phyloP scores from a whole-genome alignment of 169 alveolate species.

The Eimeria maxima region DNA sequence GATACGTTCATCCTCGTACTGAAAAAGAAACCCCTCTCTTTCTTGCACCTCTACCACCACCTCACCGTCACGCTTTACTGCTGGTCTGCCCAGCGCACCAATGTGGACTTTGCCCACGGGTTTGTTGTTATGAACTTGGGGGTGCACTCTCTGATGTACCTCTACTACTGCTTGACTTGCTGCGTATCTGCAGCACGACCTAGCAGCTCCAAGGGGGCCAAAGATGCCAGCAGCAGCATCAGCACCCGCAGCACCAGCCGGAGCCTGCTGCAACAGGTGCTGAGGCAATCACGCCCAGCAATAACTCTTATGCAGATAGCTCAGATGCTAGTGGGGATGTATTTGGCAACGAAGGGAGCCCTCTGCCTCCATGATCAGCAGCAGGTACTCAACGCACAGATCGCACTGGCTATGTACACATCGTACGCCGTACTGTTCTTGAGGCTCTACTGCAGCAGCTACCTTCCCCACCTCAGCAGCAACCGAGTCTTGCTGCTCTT shows the following conservation, averaged over 20 bases:
- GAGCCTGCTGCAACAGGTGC: constrained; percentile 45
- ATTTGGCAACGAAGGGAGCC: constrained; percentile 68
- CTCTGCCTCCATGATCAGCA: constrained; percentile 15
- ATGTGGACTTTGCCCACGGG: constrained; percentile 88
- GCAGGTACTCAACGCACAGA: constrained; percentile 60
- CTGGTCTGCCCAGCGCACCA: constrained; percentile 87
- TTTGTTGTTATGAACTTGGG: constrained; percentile 87
- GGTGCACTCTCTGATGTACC: constrained; percentile 88
- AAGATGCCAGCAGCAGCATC: neutral
- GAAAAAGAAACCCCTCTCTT: constrained; percentile 86
- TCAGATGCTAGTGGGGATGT: constrained; percentile 82
- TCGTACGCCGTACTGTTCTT: constrained; percentile 81
- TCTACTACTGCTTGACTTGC: constrained; percentile 86
- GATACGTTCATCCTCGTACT: constrained; percentile 86
- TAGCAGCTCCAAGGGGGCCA: constrained; percentile 25
- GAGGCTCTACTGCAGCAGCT: constrained; percentile 82
- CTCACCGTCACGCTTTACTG: constrained; percentile 88
- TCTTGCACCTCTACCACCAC: constrained; percentile 89
- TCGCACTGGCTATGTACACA: constrained; percentile 81
- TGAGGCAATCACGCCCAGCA: constrained; percentile 71
- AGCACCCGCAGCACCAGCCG: constrained; percentile 27
- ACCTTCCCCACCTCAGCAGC: constrained; percentile 77
- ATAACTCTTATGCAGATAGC: constrained; percentile 76
- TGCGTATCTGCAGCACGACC: constrained; percentile 67
- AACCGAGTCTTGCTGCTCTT: constrained; percentile 66